phyloP scores from a whole-genome alignment of 352 stramenopile species.

The Aphanomyces euteiches region DNA sequence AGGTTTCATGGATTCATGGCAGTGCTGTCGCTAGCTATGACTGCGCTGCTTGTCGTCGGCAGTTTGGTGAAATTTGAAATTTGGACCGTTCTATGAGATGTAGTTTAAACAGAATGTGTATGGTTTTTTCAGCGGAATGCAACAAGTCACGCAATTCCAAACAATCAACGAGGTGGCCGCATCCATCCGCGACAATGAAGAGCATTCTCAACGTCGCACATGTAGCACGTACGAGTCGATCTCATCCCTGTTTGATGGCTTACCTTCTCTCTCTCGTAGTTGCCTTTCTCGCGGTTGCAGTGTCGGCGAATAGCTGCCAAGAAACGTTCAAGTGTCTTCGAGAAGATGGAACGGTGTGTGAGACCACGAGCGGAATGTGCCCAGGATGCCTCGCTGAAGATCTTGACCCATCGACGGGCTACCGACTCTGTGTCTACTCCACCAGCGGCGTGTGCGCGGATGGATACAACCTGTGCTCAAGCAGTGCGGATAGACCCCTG shows the following conservation, averaged over 20 bases:
- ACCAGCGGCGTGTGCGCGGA: background rate
- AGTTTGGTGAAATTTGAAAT: too few species aligned
- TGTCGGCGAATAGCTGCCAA: slow-evolving; percentile 9
- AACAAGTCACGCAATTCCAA: too few species aligned
- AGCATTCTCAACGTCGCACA: too few species aligned
- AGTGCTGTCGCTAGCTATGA: too few species aligned
- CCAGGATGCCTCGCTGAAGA: background rate
- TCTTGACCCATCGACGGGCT: background rate
- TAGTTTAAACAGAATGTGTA: too few species aligned
- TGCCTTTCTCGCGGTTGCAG: background rate
- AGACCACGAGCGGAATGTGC: background rate
- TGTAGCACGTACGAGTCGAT: background rate
- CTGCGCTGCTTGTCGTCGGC: too few species aligned
- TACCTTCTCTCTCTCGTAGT: slow-evolving; percentile 8
- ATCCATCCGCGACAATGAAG: too few species aligned
- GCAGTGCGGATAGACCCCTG: background rate
- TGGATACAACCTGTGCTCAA: background rate
- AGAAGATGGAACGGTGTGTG: slow-evolving; percentile 8
- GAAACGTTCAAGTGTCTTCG: background rate
- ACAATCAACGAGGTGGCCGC: too few species aligned
- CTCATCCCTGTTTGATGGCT: background rate
- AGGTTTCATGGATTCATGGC: too few species aligned
- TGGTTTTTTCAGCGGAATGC: too few species aligned
- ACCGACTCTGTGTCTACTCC: background rate
- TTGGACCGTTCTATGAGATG: too few species aligned